Evolutionary conservation across 345 rosid genomes (phyloP).

Genomic region (Pugionium cornutum): DNA sequence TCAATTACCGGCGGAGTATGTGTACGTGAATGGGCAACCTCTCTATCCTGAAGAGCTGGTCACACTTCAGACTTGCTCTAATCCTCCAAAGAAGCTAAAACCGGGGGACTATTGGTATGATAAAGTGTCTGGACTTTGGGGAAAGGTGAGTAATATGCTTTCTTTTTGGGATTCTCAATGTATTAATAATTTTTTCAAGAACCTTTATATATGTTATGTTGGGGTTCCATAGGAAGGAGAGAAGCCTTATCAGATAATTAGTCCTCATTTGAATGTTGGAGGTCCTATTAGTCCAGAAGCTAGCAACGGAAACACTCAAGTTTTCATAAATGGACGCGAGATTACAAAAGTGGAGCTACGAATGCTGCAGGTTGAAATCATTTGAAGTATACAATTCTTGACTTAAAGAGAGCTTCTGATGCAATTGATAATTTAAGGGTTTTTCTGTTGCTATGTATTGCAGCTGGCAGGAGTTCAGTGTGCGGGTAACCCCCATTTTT

Average conservation of each 20-base stretch:
- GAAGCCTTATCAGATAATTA: constrained; percentile 85
- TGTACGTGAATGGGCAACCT: constrained; percentile 76
- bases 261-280: constrained; percentile 92
- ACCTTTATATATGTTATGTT: constrained; percentile 37
- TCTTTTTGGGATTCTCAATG: constrained; percentile 11
- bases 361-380: constrained; percentile 83
- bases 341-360: constrained; percentile 91
- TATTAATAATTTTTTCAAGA: constrained; percentile 11
- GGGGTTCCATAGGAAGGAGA: constrained; percentile 77
- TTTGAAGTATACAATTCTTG: constrained; percentile 1
- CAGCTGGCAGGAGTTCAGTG: constrained; percentile 99
- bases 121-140: constrained; percentile 99
- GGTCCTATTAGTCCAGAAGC: constrained; percentile 77
- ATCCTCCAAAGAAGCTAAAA: constrained; percentile 89
- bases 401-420: constrained; percentile 13
- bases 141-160: constrained; percentile 67
- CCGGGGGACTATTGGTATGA: constrained; percentile 99
- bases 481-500: constrained; percentile 99
- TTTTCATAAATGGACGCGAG: constrained; percentile 93
- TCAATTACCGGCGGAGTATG: constrained; percentile 88
- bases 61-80: constrained; percentile 71
- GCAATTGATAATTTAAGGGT: constrained; percentile 11
- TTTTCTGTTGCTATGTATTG: constrained; percentile 26
- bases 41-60: constrained; percentile 81
- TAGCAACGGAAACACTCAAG: constrained; percentile 90